Evolutionary conservation across 306 rosid species (phyloP), one percentile per base, ranked within the genome.

Genomic region (Trifolium repens): DNA sequence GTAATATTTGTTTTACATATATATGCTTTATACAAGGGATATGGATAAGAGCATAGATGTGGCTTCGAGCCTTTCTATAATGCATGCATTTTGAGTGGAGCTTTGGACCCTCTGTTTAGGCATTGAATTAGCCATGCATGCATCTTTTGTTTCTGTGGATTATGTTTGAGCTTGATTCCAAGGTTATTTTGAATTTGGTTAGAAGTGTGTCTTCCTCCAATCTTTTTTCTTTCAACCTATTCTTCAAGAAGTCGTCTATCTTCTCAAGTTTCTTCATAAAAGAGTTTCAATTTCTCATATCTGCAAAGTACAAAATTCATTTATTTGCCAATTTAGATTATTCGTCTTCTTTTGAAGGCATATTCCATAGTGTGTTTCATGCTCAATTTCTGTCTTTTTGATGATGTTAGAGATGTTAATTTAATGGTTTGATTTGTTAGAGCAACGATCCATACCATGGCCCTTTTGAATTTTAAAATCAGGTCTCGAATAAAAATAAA

Each of bases 121-220:
- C 34, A 57, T 57, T 26, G 27, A 57, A 57, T 57, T 58, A 58
- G 64, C 64, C 64, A 26, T 58, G 35, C 37, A 57, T 30, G 34
- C 34, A 58, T 58, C 15, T 58, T 58, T 58, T 58, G 37, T 13
- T 57, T 26, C 0, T 1, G 4, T 26, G 7, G 8, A 22, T 57
- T 57, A 57, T 58, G 16, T 58, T 26, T 24, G 37, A 58, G 37
- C 15, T 24, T 24, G 7, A 57, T 13, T 58, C 13, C 14, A 7
- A 58, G 6, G 7, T 24, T 57, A 57, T 26, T 57, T 35, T 57
- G 63, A 12, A 57, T 58, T 58, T 58, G 64, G 37, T 10, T 58
- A 24, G 35, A 58, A 58, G 9, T 26, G 8, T 5, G n/a, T 26
- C 24, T 58, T 24, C 4, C 9, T 58, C 2, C 37, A 35, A 24